Evolutionary conservation across 2,329 filamentous ascomycete genomes (phyloP).

Genomic region (Epichloe gansuensis): DNA sequence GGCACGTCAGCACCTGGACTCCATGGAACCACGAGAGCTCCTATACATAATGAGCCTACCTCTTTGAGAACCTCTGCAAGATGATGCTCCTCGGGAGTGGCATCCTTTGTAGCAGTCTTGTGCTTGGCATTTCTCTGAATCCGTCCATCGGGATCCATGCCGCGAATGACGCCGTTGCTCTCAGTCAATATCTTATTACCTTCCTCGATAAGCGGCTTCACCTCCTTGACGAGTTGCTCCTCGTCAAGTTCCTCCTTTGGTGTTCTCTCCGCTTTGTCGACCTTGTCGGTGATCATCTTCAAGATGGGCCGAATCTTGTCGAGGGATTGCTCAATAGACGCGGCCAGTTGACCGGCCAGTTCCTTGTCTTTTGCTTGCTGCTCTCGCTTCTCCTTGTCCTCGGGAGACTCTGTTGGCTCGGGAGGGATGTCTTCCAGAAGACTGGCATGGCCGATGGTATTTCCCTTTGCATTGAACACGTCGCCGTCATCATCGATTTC

Average conservation of each 20-base stretch:
- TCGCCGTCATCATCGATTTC: slow-evolving; percentile 60
- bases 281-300: slow-evolving; percentile 74
- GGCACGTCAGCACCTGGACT: no score
- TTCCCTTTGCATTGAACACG: slow-evolving; percentile 55
- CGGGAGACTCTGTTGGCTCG: slow-evolving; percentile 33
- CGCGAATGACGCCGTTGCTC: slow-evolving; percentile 75
- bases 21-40: no score
- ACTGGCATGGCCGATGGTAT: slow-evolving; percentile 53
- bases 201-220: slow-evolving; percentile 82
- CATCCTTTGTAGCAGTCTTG: slow-evolving; percentile 56
- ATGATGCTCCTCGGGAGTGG: slow-evolving; percentile 61
- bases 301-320: slow-evolving; percentile 76
- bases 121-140: slow-evolving; percentile 79
- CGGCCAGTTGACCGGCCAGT: slow-evolving; percentile 63
- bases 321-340: slow-evolving; percentile 62
- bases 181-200: slow-evolving; percentile 71
- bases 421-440: slow-evolving; percentile 47
- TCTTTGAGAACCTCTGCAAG: slow-evolving; percentile 79
- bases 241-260: slow-evolving; percentile 83
- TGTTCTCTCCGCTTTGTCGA: slow-evolving; percentile 67
- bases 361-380: slow-evolving; percentile 55
- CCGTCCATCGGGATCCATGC: slow-evolving; percentile 76
- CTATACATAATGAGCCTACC: slow-evolving; percentile 17
- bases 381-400: slow-evolving; percentile 40
- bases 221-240: slow-evolving; percentile 72